A percentile compares a stretch with the other conserved stretches of the same genome.
Conservation (phyloP, 805 yeast species). For the Metschnikowia reukaufii region DNA sequence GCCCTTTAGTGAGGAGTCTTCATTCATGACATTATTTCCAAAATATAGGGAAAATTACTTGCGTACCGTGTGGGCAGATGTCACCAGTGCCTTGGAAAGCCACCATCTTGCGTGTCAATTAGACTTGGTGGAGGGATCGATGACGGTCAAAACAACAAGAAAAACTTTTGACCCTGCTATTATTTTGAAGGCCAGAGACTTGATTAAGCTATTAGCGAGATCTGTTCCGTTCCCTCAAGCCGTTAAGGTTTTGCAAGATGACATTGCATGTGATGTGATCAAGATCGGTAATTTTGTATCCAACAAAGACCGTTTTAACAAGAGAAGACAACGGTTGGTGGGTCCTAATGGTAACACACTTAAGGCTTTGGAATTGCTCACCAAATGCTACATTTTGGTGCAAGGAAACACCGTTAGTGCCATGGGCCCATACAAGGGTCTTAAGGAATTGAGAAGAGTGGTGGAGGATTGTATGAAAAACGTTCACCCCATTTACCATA, state of each 20-base stretch:
- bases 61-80: constrained; percentile 90
- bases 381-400: constrained; percentile 93
- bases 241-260: constrained; percentile 85
- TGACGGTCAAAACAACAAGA: constrained; percentile 94
- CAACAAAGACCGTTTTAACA: constrained; percentile 90
- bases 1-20: constrained; percentile 93
- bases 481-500: constrained; percentile 96
- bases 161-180: constrained; percentile 95
- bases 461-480: constrained; percentile 98
- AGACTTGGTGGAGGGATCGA: constrained; percentile 92
- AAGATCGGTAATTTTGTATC: constrained; percentile 88
- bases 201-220: constrained; percentile 89
- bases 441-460: constrained; percentile 87
- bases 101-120: constrained; percentile 80
- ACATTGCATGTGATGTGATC: constrained; percentile 91
- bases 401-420: constrained; percentile 97
- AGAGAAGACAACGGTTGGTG: constrained; percentile 92
- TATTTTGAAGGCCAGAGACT: constrained; percentile 90
- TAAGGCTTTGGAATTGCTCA: constrained; percentile 89
- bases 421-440: constrained; percentile 94
- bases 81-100: constrained; percentile 72
- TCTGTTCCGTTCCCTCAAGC: constrained; percentile 98
- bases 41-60: constrained; percentile 92
- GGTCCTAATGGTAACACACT: constrained; percentile 97
- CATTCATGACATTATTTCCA: constrained; percentile 93